phyloP scores from a whole-genome alignment of 768 basidiomycete genomes.

The Boletus speciosus region DNA sequence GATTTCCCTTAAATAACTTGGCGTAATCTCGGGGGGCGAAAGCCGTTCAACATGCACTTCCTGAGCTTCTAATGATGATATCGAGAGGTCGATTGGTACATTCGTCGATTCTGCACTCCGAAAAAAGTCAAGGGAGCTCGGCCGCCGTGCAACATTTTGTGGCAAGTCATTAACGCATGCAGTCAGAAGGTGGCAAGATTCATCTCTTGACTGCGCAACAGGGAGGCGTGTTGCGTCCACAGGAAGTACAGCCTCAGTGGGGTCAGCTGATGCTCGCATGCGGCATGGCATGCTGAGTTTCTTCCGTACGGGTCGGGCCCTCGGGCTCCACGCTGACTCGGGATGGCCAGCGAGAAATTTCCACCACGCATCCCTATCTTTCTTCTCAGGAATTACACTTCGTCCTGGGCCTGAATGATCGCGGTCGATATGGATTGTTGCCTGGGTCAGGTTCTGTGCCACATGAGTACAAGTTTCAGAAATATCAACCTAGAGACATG shows the following conservation, averaged over 20 bases:
- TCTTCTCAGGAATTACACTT: constrained; percentile 61
- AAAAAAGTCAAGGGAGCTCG: background rate
- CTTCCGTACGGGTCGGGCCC: constrained; percentile 12
- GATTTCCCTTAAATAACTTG: constrained; percentile 52
- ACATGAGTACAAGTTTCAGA: constrained; percentile 3
- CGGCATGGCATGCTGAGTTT: constrained; percentile 12
- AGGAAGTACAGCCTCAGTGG: background rate
- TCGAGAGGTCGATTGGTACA: background rate
- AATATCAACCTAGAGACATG: background rate
- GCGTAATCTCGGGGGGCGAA: constrained; percentile 55
- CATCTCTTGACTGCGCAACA: constrained; percentile 1
- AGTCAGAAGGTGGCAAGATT: background rate
- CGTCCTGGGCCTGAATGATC: constrained; percentile 8
- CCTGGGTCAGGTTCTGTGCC: constrained; percentile 62
- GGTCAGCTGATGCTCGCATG: constrained; percentile 40
- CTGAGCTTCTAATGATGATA: background rate
- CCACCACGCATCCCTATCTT: constrained; percentile 79
- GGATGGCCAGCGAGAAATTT: constrained; percentile 66
- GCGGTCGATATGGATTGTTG: constrained; percentile 40
- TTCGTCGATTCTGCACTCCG: background rate
- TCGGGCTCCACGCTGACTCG: constrained; percentile 62
- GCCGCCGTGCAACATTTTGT: background rate
- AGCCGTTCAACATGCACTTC: constrained; percentile 8
- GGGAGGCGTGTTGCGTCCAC: background rate
- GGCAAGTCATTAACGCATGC: background rate